These are phyloP conservation scores for Glarea lozoyensis DNA, from an alignment of 495 filamentous ascomycete genomes.

Conservation along the genomic window DNA sequence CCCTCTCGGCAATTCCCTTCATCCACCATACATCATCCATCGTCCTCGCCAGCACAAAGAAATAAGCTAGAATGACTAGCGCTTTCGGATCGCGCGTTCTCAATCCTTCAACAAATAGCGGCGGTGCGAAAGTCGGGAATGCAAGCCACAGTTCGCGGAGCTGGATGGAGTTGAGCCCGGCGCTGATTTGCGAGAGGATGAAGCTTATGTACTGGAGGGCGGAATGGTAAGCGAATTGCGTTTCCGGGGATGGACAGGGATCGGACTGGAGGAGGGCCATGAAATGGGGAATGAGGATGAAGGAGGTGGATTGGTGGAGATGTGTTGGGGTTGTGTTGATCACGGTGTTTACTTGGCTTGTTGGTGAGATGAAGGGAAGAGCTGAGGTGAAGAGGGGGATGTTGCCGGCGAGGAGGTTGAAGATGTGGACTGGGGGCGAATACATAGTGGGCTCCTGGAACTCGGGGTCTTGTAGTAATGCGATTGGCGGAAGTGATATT, in stretches of 20 bases:
- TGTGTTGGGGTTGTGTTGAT: neutral
- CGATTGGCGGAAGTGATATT: neutral
- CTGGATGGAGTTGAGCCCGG: neutral
- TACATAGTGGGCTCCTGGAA: neutral
- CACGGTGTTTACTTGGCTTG: neutral
- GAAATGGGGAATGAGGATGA: neutral
- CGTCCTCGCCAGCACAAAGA: slow-evolving; percentile 41
- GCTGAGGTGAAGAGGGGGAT: neutral
- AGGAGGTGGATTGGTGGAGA: neutral
- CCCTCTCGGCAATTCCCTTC: slow-evolving; percentile 40
- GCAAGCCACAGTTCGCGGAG: neutral
- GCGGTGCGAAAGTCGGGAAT: neutral
- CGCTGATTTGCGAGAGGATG: neutral
- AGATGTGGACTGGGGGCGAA: neutral
- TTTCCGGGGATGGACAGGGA: neutral
- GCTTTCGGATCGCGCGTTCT: slow-evolving; percentile 27
- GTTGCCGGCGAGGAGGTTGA: neutral
- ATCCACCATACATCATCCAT: slow-evolving; percentile 43
- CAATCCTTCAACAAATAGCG: neutral
- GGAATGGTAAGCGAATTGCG: neutral
- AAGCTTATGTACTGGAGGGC: neutral
- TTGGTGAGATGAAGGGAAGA: neutral
- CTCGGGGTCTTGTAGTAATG: neutral
- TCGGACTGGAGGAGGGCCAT: neutral
- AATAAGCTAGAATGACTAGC: slow-evolving; percentile 40